phyloP scores from a whole-genome alignment of 495 filamentous ascomycete species.

The Penicillium canescens region DNA sequence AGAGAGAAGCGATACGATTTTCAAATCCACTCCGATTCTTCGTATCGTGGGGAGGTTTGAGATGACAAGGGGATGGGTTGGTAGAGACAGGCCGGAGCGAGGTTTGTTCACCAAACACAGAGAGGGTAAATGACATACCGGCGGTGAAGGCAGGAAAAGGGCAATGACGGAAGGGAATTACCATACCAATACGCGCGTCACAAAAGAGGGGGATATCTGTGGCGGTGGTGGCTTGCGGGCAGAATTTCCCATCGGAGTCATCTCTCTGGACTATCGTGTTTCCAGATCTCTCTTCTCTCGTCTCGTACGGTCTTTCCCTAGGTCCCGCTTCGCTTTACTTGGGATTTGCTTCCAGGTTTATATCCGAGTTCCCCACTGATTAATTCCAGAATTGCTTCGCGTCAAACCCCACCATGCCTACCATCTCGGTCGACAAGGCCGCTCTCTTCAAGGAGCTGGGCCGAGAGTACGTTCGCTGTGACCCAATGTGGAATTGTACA shows the following conservation, averaged over 20 bases:
- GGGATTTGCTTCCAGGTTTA: neutral
- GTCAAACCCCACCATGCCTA: constrained; percentile 62
- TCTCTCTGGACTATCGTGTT: constrained; percentile 12
- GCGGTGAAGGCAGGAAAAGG: constrained; percentile 3
- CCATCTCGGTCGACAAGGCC: constrained; percentile 92
- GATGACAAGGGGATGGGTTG: constrained; percentile 26
- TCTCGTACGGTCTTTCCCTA: constrained; percentile 1
- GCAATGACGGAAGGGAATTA: constrained; percentile 10
- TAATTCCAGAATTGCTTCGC: constrained; percentile 18
- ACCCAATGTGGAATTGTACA: neutral
- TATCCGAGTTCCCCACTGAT: neutral
- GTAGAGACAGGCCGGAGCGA: constrained; percentile 35
- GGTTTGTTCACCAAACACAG: constrained; percentile 22
- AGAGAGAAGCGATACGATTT: neutral
- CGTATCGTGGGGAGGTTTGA: neutral
- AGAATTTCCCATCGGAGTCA: constrained; percentile 33
- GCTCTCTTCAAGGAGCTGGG: constrained; percentile 91
- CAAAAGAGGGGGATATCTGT: constrained; percentile 25
- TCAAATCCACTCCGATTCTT: too few species aligned
- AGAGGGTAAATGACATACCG: constrained; percentile 28
- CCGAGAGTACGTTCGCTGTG: constrained; percentile 63
- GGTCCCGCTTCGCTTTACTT: neutral
- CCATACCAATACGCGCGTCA: constrained; percentile 19
- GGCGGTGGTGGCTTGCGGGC: constrained; percentile 31
- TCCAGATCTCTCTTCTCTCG: neutral